These are phyloP conservation scores for Pythium utonaiense DNA, from an alignment of 352 stramenopile genomes.

Conservation along the genomic window DNA sequence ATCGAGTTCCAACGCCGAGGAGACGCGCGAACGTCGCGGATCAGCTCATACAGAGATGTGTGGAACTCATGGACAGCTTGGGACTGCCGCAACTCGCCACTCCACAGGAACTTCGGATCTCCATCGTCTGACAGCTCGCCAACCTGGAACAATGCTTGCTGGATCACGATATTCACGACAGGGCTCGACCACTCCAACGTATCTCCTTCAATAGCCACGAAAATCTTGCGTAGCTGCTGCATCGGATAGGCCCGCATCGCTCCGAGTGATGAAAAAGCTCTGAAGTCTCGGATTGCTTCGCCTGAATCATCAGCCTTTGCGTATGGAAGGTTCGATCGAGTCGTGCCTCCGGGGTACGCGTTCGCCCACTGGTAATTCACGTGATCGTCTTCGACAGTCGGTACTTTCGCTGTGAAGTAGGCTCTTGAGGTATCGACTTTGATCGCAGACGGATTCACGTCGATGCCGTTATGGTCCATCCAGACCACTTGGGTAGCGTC, in stretches of 20 bases:
- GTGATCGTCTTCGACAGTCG: conserved; percentile 15
- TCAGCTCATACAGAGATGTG: not conserved
- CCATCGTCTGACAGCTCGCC: conserved; percentile 33
- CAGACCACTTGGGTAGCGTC: conserved; percentile 26
- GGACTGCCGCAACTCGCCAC: conserved; percentile 24
- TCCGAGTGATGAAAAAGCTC: not conserved
- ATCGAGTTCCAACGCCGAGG: conserved; percentile 14
- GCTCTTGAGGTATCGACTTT: conserved; percentile 15
- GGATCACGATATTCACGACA: conserved; percentile 34
- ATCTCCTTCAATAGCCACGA: conserved; percentile 38
- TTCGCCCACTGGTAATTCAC: conserved; percentile 19
- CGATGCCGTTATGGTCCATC: conserved; percentile 16
- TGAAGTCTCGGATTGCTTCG: conserved; percentile 3
- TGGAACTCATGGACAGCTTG: conserved; percentile 1
- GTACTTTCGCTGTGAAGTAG: conserved; percentile 35
- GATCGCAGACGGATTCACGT: conserved; percentile 42
- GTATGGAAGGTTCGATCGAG: conserved; percentile 11
- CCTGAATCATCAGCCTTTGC: conserved; percentile 5
- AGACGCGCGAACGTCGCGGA: not conserved
- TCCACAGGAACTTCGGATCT: conserved; percentile 30
- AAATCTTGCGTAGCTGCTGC: conserved; percentile 45
- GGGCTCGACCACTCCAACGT: conserved; percentile 37
- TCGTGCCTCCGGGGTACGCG: conserved; percentile 1
- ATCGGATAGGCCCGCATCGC: conserved; percentile 43
- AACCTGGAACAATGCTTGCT: conserved; percentile 46